Base-by-base conservation (phyloP, 805 yeast genomes). In the Candida silvicultrix region DNA sequence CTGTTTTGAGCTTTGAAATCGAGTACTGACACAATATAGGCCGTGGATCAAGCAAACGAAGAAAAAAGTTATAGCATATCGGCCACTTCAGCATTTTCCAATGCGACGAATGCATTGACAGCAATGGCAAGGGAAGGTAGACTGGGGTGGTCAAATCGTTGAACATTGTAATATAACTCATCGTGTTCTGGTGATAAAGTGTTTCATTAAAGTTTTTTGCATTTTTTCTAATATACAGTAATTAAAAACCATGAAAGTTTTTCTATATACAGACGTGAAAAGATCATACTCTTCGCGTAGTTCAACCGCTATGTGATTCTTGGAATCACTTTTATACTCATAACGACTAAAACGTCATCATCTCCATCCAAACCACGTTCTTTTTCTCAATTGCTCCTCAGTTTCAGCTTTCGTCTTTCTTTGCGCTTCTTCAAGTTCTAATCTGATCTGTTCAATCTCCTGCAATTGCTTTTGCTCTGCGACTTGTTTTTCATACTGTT, bases 21-120 rank as follows among this genome's bases (percentile, higher is more conserved):
- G 8, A 8, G 20, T 41, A 48, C 46, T 50, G 44, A 48, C 48
- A 32, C 2, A 16, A 10, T 22, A 23, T 22, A 54, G 52, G 87
- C 94, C 1, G 86, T 86, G 11, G 95, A 86, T 64, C 85, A 78
- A 41, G 84, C 86, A 21, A 59, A 59, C 35, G 43, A 49, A 40
- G 58, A 56, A 12, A 50, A 52, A 21, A 51, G 25, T 10, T 23
- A 42, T 2, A 42, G 48, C 54, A 57, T 45, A 41, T 45, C 69
- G n/a, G 45, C 57, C 16, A 59, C 53, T 3, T 37, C 39, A 29
- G 69, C 71, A 12, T 52, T 57, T 25, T 59, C 65, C 0, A 59
- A 55, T 41, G 66, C 66, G 0, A 51, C 60, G 5, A 60, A 48
- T 46, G 61, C 60, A 4, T 49, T 62, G 16, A 44, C 53, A 1